Evolutionary conservation across 78 protist species (phyloP), one percentile per base, ranked within the genome.

Genomic region (Dictyostelium firmibasis): DNA sequence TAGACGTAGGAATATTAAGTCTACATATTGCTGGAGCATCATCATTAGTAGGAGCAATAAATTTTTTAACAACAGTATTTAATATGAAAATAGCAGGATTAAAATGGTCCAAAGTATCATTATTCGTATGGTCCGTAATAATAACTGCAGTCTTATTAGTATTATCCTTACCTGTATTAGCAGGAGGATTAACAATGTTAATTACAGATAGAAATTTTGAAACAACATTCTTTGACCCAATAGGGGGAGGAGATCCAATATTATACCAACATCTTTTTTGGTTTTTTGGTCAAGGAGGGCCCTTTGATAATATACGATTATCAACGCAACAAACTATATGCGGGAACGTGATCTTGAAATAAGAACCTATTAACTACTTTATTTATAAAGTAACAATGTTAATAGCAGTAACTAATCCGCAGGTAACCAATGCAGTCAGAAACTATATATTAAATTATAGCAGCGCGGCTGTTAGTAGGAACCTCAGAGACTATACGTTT

Each of bases 181-280:
- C 76, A 4, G 76, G 76, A 69, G 76, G 76, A 69, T 69, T 69
- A 69, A 69, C 76, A 69, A 69, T 69, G 76, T 69, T 69, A 69
- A 69, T 69, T 69, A 69, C 76, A 29, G 76, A 69, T 69, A 25
- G 76, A 69, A 69, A 69, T 29, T 69, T 69, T 69, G 76, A 69
- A 69, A 69, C 76, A 69, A 69, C 76, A 69, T 69, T 69, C 29
- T 69, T 69, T 6, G 76, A 69, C 29, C 76, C 76, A 69, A 69
- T 69, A 5, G 76, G 76, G 10, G 76, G 76, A 69, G 76, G 76
- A 69, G 76, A 69, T 69, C 76, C 76, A 69, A 69, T 69, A 25
- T 29, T 69, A 27, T 69, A 69, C 6, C 76, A 69, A 29, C 76
- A 69, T 4, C 36, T 64, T 25, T 69, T 70, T 31, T 25, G 64